These are phyloP conservation scores for Chaetomiaceae sp. DNA, from an alignment of 2,329 filamentous ascomycete genomes.

Conservation along the genomic window DNA sequence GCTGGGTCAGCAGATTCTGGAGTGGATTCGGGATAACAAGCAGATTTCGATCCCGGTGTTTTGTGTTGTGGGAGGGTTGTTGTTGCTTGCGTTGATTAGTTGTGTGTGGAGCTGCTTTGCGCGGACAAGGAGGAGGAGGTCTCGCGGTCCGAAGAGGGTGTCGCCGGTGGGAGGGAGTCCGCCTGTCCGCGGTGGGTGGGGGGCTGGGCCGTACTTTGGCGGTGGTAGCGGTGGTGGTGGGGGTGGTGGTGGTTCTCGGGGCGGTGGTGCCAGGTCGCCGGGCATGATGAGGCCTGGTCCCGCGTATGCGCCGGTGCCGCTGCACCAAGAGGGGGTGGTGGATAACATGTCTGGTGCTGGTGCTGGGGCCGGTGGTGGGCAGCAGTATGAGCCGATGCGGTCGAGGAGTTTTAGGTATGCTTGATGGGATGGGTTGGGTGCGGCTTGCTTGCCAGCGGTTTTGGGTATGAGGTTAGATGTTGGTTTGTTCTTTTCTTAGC, in stretches of 20 bases:
- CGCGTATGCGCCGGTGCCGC: conserved; percentile 13
- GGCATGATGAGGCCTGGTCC: conserved; percentile 5
- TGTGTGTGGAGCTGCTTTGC: conserved; percentile 61
- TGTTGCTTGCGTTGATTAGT: conserved; percentile 63
- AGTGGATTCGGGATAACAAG: conserved; percentile 75
- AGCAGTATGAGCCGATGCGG: conserved; percentile 18
- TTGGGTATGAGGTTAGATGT: not conserved
- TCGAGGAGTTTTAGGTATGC: conserved; percentile 24
- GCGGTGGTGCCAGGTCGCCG: not conserved
- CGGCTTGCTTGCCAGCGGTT: not conserved
- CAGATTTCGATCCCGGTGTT: conserved; percentile 77
- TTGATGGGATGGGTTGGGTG: not conserved
- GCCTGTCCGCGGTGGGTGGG: conserved; percentile 1
- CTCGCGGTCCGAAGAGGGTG: too few relatives aligned
- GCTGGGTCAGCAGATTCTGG: conserved; percentile 63
- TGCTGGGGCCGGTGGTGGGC: not conserved
- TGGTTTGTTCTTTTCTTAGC: too few relatives aligned
- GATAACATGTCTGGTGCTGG: too few relatives aligned
- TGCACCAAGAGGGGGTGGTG: not conserved
- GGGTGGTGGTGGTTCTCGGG: not conserved
- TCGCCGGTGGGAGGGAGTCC: too few relatives aligned
- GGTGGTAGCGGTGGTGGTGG: not conserved
- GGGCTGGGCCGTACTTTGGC: conserved; percentile 2
- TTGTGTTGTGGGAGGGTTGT: conserved; percentile 64
- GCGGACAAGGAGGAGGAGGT: too few relatives aligned